phyloP scores from a whole-genome alignment of 2,329 filamentous ascomycete genomes.

The Fusarium chlamydosporum region DNA sequence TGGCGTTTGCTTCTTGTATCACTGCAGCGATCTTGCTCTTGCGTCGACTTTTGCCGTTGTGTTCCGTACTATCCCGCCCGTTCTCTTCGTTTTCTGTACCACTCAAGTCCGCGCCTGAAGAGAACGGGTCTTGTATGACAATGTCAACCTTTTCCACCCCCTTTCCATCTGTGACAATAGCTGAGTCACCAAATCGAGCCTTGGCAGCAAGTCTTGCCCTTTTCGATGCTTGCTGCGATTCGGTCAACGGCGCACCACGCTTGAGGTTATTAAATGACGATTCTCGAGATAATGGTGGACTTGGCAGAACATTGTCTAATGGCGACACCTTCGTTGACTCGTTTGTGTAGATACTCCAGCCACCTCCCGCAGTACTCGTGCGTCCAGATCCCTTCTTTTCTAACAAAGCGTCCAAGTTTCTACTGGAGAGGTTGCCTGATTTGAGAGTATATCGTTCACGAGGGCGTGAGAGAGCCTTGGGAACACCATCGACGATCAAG shows the following conservation, averaged over 20 bases:
- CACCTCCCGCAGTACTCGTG: slow-evolving; percentile 79
- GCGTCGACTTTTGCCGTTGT: slow-evolving; percentile 36
- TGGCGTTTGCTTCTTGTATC: slow-evolving; percentile 51
- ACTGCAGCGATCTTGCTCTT: slow-evolving; percentile 57
- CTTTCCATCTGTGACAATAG: slow-evolving; percentile 67
- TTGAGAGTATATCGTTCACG: slow-evolving; percentile 79
- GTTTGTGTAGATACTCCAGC: slow-evolving; percentile 84
- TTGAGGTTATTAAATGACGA: slow-evolving; percentile 51
- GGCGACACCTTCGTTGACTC: slow-evolving; percentile 69
- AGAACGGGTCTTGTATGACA: slow-evolving; percentile 70
- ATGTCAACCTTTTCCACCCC: slow-evolving; percentile 75
- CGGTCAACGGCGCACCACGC: slow-evolving; percentile 45
- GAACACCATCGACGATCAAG: slow-evolving; percentile 82
- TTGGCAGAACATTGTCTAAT: slow-evolving; percentile 66
- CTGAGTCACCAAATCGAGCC: slow-evolving; percentile 78
- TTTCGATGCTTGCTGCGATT: slow-evolving; percentile 63
- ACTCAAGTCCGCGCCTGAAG: slow-evolving; percentile 46
- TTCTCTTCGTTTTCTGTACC: slow-evolving; percentile 48
- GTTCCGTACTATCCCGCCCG: slow-evolving; percentile 29
- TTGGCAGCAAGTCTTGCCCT: slow-evolving; percentile 72
- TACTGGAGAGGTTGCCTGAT: slow-evolving; percentile 76
- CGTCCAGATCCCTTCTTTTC: slow-evolving; percentile 77
- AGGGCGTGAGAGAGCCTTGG: slow-evolving; percentile 83
- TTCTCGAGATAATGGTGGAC: slow-evolving; percentile 60
- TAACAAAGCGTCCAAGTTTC: slow-evolving; percentile 78